Base-by-base conservation (phyloP, 2,329 filamentous ascomycete species). In the Fusarium goolgardi region DNA sequence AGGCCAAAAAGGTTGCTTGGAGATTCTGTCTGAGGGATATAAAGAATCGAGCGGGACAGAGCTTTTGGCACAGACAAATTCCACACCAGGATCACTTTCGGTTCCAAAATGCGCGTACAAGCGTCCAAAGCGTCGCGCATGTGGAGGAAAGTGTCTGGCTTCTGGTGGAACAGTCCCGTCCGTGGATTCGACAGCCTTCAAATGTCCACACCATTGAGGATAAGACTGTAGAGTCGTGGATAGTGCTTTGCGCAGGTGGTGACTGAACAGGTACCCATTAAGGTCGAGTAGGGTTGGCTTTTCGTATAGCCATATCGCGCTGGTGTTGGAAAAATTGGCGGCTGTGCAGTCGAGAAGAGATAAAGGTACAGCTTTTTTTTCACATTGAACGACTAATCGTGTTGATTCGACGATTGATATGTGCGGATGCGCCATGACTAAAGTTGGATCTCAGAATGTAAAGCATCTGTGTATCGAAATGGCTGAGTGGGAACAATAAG, bases 291-390 rank as follows among this genome's bases (percentile, higher is more conserved):
- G 10, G 1, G 16, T 37, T 4, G 69, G 62, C 0, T 40, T 55
- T 8, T 70, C 53, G 25, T 68, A 75, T 0, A 75, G 47, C 72
- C 72, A 75, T 20, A 73, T 55, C 10, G 72, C 72, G 13, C 57
- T 71, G 1, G 63, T 59, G 6, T 63, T 15, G 18, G 71, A 62
- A 25, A 75, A 74, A 27, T 69, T 63, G 55, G 70, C 71, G 1
- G 68, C 54, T 3, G 72, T 75, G 15, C 62, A 59, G 29, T 74
- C 72, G 3, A 74, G 53, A 3, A 74, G 56, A 7, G 72, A 74
- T 12, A 72, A 40, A 2, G 71, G 40, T 5, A 51, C 16, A 9
- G 62, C 45, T 15, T 56, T 53, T 29, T 70, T 55, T 16, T 59
- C 8, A n/a, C 45, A 35, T 0, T 41, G 3, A 12, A n/a, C 25